Evolutionary conservation across 345 rosid genomes (phyloP), one percentile per base, ranked within the genome.

Genomic region (Euphorbia pulcherrima): DNA sequence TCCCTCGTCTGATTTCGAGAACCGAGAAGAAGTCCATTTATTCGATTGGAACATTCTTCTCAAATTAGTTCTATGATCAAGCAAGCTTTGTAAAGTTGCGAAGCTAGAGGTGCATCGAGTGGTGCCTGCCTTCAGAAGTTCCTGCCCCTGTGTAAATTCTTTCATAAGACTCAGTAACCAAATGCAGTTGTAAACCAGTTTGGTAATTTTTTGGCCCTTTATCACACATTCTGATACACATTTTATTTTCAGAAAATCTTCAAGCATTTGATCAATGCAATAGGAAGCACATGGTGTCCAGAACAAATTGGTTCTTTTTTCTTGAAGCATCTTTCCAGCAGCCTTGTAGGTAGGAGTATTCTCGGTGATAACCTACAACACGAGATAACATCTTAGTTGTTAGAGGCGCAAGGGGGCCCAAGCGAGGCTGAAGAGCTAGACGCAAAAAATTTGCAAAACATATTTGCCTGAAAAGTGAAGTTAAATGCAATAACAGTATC

Each of bases 261-360:
- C 82, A 39, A 80, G 77, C 73, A 83, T 75, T 41, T 54, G 71
- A 67, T 82, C 78, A 24, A 82, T 59, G 62, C 82, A 78, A 57
- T 78, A 48, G 24, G 61, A 60, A 8, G 83, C 83, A 80, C 83
- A 83, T 33, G 86, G 86, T 8, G 83, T 80, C 86, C 83, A 83
- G 73, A 80, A 83, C 67, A 80, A 50, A 68, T 77, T 77, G 65
- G 72, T 75, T 55, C 83, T 75, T 64, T 82, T 82, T 72, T 82
- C 86, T 73, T 79, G 80, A 71, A 82, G 86, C 83, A 79, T 79
- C 83, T 82, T 79, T 59, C 83, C 86, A 29, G 86, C 86, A 44
- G 80, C 62, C 74, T 64, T 77, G 58, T 67, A 82, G 56, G 72
- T 65, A 51, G 75, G 73, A 29, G 80, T 75, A 58, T 75, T 77